Base-by-base conservation (phyloP, 2,329 filamentous ascomycete species). In the Hymenoscyphus albidus region DNA sequence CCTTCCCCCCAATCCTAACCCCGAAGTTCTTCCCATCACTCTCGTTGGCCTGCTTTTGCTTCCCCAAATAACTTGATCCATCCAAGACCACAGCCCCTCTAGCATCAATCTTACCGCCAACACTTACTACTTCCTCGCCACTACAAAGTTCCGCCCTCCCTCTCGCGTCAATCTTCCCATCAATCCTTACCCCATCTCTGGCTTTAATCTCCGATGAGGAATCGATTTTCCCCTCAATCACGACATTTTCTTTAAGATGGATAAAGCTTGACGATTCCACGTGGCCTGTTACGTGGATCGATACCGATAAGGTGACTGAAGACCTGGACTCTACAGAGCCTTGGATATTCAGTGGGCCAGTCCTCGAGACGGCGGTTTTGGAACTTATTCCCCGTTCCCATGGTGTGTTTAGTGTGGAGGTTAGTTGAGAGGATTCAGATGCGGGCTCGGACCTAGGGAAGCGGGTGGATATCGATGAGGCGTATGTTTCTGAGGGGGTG, bases 221-320 rank as follows among this genome's bases (percentile, higher is more conserved):
- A 62, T 68, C 59, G 3, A 69, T 54, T 40, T 67, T 69, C 2
- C 67, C 69, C 10, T 42, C 56, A 5, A 72, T 65, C 3, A 57
- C 55, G 0, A 69, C 59, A 13, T 64, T 60, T 3, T 66, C 67
- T 56, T 64, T 58, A 1, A 72, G 31, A 5, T 56, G 42, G 1
- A 71, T 44, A 1, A 56, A 54, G 0, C 63, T 27, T 5, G 62
- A 64, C 9, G 63, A 54, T 10, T 65, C 59, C 1, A 73, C 55
- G 35, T 71, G 70, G 0, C 67, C 70, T 38, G 64, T 61, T 1
- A 73, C 69, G 1, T 32, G 58, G 9, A 73, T 58, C n/a, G 64
- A 16, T 12, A 70, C 66, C 7, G 58, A 61, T 3, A 73, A 61
- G 2, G 44, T 62, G 16, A 73, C 44, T 6, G 35, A 61, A 0